A percentile compares a stretch with the other conserved stretches of the same genome.
phyloP scores from a whole-genome alignment of 768 basidiomycete species.

The Tricholoma saponaceum region DNA sequence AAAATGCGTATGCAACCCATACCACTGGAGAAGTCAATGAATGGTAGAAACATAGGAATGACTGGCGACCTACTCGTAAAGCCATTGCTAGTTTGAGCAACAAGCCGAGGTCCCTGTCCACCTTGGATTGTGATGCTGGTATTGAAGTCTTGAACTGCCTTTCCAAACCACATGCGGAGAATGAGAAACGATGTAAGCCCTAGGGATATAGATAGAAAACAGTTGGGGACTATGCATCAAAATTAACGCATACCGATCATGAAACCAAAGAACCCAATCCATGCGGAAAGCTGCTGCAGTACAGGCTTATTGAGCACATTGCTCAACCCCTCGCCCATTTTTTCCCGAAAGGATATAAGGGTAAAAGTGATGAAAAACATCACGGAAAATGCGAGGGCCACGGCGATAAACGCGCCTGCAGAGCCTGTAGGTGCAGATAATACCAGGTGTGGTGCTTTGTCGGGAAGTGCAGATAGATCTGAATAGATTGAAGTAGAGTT shows the following conservation, averaged over 20 bases:
- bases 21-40: conserved; percentile 46
- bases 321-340: conserved; percentile 51
- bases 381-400: conserved; percentile 51
- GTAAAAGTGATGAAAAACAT: conserved; percentile 67
- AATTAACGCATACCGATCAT: conserved; percentile 49
- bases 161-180: conserved; percentile 78
- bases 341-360: conserved; percentile 60
- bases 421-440: conserved; percentile 58
- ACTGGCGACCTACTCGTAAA: conserved; percentile 59
- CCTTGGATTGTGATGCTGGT: conserved; percentile 50
- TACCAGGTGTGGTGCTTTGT: conserved; percentile 48
- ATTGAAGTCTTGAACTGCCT: conserved; percentile 78
- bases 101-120: conserved; percentile 49
- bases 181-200: conserved; percentile 69
- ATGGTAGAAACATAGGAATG: neutral
- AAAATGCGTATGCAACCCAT: conserved; percentile 77
- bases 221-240: neutral
- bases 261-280: conserved; percentile 77
- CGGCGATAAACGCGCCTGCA: conserved; percentile 60
- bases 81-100: conserved; percentile 63
- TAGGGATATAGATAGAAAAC: conserved; percentile 20
- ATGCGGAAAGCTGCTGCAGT: conserved; percentile 58
- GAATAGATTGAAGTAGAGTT: conserved; percentile 37
- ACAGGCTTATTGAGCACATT: conserved; percentile 50
- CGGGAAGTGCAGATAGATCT: conserved; percentile 67